Percentiles rank a stretch among this genome's conserved stretches.
Evolutionary conservation across 1,284 basidiomycete genomes (phyloP).

Genomic region (Apiotrichum sp.): DNA sequence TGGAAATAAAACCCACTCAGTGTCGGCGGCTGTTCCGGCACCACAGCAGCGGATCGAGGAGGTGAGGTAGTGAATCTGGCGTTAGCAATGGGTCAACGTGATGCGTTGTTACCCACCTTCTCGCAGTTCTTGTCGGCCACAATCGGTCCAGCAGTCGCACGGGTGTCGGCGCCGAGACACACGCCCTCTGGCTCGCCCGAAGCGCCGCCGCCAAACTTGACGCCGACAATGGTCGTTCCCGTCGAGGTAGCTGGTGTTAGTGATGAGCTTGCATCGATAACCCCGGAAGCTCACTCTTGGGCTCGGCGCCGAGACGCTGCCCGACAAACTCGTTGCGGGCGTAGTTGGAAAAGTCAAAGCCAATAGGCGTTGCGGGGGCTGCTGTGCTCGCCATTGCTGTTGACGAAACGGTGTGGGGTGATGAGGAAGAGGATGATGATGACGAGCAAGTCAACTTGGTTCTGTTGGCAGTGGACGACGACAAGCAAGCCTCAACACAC

Average conservation of each 20-base stretch:
- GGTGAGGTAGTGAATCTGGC: slow-evolving; percentile 94
- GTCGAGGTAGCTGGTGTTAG: slow-evolving; percentile 73
- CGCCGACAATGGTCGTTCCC: slow-evolving; percentile 93
- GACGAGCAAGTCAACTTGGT: background rate
- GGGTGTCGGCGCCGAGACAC: slow-evolving; percentile 92
- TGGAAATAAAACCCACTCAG: slow-evolving; percentile 54
- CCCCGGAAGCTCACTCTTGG: slow-evolving; percentile 38
- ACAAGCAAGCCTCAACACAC: too few relatives aligned
- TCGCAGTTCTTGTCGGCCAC: slow-evolving; percentile 99
- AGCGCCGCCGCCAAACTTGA: slow-evolving; percentile 62
- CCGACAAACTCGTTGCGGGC: slow-evolving; percentile 71
- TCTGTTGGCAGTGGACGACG: too few relatives aligned
- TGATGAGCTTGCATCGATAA: slow-evolving; percentile 49
- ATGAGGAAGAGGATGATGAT: background rate
- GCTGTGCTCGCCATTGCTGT: slow-evolving; percentile 43
- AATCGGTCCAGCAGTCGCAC: slow-evolving; percentile 89
- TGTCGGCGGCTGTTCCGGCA: slow-evolving; percentile 96
- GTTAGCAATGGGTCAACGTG: too few relatives aligned
- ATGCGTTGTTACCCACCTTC: slow-evolving; percentile 59
- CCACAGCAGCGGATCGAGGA: slow-evolving; percentile 96
- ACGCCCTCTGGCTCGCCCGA: slow-evolving; percentile 68
- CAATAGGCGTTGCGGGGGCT: slow-evolving; percentile 60
- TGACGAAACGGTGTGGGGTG: background rate
- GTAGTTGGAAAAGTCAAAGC: slow-evolving; percentile 69
- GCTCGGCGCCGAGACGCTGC: slow-evolving; percentile 45